Percentiles rank a stretch among this genome's conserved stretches.
These are phyloP conservation scores for Lyophyllum semitale DNA, from an alignment of 768 basidiomycete genomes.

Conservation along the genomic window DNA sequence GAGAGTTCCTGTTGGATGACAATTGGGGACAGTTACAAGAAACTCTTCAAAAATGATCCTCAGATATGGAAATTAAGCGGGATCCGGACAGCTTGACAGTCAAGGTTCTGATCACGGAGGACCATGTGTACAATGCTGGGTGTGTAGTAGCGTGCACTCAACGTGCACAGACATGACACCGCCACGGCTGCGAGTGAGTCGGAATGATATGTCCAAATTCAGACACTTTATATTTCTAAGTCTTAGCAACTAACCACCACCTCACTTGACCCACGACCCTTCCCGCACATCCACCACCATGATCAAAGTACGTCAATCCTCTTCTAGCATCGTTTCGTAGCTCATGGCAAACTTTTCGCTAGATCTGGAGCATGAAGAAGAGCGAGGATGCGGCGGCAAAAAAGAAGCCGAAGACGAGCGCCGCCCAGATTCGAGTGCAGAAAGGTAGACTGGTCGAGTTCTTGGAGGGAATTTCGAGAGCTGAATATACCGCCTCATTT, in stretches of 20 bases:
- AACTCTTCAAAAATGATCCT: neutral
- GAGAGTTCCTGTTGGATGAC: slow-evolving; percentile 35
- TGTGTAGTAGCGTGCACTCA: slow-evolving; percentile 4
- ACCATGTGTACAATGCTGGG: slow-evolving; percentile 12
- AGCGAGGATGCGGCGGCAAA: slow-evolving; percentile 95
- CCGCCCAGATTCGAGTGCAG: slow-evolving; percentile 98
- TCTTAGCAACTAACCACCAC: slow-evolving; percentile 32
- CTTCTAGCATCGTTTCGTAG: slow-evolving; percentile 4
- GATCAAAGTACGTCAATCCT: slow-evolving; percentile 41
- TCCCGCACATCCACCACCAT: slow-evolving; percentile 33
- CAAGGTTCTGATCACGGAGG: slow-evolving; percentile 4
- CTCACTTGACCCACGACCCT: slow-evolving; percentile 30
- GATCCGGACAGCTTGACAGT: neutral
- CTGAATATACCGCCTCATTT: neutral
- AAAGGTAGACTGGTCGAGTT: slow-evolving; percentile 65
- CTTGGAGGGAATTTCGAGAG: neutral
- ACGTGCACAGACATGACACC: slow-evolving; percentile 16
- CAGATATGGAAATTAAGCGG: neutral
- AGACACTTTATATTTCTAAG: slow-evolving; percentile 10
- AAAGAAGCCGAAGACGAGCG: slow-evolving; percentile 98
- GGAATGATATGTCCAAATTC: slow-evolving; percentile 18
- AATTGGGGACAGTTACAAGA: slow-evolving; percentile 20
- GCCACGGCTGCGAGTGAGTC: slow-evolving; percentile 16
- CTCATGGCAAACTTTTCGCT: slow-evolving; percentile 11
- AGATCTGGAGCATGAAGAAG: slow-evolving; percentile 99